Evolutionary conservation across 768 basidiomycete species (phyloP), one percentile per base, ranked within the genome.

Genomic region (Mycena capillaripes): DNA sequence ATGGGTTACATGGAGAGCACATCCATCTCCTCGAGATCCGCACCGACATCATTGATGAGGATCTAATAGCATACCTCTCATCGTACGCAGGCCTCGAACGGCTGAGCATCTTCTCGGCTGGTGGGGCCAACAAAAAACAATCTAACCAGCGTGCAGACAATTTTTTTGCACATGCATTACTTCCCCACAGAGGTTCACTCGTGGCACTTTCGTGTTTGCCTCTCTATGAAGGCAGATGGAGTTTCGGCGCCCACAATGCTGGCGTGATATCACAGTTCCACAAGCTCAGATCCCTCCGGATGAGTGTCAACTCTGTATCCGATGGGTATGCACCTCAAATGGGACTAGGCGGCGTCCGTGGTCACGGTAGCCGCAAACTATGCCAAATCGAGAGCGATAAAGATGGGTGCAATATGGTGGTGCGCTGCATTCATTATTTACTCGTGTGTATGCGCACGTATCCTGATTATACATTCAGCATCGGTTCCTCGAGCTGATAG

Each of bases 191-290:
- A 2, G 11, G 16, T 2, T 38, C 38, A 11, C 38, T 38, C 38
- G 16, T 38, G 10, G 2, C 38, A 38, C 38, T 38, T 16, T 38
- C 38, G 38, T 38, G 38, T 8, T 38, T n/a, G n/a, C n/a, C n/a
- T n/a, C n/a, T n/a, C n/a, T 44, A 36, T 12, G 57, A 66, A 32
- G 50, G 65, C 3, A 14, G 30, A 23, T 72, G 64, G 71, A 62
- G 50, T 40, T 62, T 72, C 29, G 64, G 50, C 7, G 12, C 29
- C 29, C 48, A 55, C 53, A 72, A 61, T 64, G 58, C 23, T 59
- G 29, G 11, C 8, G n/a, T 30, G 10, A 21, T 72, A 17, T 6
- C 56, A 0, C 42, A 36, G 17, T 63, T 71, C 34, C 42, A 30
- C 30, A 42, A 42, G 30, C 48, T 71, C 21, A 14, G n/a, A 3